Evolutionary conservation across 495 filamentous ascomycete genomes (phyloP).

Genomic region (Parathielavia appendiculata): DNA sequence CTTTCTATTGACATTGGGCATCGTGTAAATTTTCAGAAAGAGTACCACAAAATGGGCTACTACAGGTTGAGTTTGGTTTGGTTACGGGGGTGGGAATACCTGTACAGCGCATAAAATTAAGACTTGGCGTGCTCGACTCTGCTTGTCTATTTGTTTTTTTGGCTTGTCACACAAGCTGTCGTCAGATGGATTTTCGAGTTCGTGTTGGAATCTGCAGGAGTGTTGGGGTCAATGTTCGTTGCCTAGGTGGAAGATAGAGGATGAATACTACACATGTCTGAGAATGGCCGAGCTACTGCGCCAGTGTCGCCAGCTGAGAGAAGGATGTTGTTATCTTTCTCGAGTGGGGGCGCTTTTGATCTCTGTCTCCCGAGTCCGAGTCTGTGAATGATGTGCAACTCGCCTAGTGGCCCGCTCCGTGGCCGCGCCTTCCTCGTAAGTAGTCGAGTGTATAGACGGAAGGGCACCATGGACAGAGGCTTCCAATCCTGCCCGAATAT

Average conservation of each 20-base stretch:
- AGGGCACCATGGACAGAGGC: neutral
- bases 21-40: slow-evolving; percentile 5
- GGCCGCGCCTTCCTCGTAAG: neutral
- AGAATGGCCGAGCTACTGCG: too few species aligned
- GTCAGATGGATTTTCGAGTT: too few species aligned
- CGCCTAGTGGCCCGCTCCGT: neutral
- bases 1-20: neutral
- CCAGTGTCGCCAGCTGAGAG: too few species aligned
- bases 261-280: too few species aligned
- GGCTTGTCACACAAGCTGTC: too few species aligned
- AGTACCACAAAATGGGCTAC: slow-evolving; percentile 7
- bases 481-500: neutral
- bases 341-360: too few species aligned
- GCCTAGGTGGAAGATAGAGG: too few species aligned
- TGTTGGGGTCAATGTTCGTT: too few species aligned
- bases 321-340: too few species aligned
- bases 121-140: neutral
- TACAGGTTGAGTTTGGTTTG: slow-evolving; percentile 2
- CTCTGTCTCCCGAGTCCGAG: too few species aligned
- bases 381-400: too few species aligned
- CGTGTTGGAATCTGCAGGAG: too few species aligned
- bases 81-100: slow-evolving; percentile 6
- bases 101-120: slow-evolving; percentile 12
- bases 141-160: neutral
- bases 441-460: neutral